phyloP scores from a whole-genome alignment of 441 rosid genomes.

The Corymbia citriodora region DNA sequence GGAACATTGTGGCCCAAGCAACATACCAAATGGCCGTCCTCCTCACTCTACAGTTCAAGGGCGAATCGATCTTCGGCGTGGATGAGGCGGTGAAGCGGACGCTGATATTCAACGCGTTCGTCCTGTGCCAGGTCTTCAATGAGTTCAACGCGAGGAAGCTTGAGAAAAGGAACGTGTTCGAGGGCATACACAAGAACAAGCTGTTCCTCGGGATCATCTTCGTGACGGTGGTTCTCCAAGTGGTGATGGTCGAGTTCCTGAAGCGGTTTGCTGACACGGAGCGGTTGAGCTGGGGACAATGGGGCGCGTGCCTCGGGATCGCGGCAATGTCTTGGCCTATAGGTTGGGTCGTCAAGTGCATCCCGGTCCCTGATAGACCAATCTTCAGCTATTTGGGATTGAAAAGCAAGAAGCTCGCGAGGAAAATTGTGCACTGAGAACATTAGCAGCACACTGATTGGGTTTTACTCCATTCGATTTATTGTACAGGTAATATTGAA shows the following conservation, averaged over 20 bases:
- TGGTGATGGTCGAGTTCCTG: neutral
- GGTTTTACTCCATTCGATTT: neutral
- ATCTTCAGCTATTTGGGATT: neutral
- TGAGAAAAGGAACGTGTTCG: neutral
- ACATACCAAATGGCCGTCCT: neutral
- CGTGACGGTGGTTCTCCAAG: neutral
- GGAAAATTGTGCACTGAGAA: neutral
- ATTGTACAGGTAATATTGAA: neutral
- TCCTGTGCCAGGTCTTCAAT: neutral
- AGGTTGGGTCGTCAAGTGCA: neutral
- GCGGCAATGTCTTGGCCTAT: constrained; percentile 21
- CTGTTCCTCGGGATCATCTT: neutral
- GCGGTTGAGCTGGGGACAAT: neutral
- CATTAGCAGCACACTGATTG: neutral
- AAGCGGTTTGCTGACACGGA: neutral
- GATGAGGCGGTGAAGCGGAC: neutral
- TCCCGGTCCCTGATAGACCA: neutral
- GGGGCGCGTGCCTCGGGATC: neutral
- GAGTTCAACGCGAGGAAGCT: neutral
- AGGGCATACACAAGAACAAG: neutral
- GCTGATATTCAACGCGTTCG: neutral
- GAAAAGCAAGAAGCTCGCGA: neutral
- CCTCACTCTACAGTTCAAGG: neutral
- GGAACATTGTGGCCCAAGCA: neutral
- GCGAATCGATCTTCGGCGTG: neutral